These are phyloP conservation scores for Meira miltonrushii DNA, from an alignment of 1,284 basidiomycete species.

Conservation along the genomic window DNA sequence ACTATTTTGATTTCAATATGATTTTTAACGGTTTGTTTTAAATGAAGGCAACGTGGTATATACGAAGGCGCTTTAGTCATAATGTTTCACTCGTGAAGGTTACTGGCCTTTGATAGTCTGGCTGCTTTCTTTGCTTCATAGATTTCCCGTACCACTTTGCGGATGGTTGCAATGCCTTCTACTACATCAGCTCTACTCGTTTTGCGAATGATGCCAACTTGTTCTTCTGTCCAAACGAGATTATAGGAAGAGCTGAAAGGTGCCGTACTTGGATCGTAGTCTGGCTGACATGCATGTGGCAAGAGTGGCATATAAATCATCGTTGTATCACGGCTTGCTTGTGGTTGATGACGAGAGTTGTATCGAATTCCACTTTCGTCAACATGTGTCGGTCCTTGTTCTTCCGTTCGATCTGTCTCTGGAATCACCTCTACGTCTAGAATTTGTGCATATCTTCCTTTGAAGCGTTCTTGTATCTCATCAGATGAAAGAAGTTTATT, in stretches of 20 bases:
- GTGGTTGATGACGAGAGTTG: conserved; percentile 10
- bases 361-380: conserved; percentile 5
- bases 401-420: not conserved
- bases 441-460: conserved; percentile 27
- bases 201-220: conserved; percentile 34
- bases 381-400: conserved; percentile 2
- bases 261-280: conserved; percentile 40
- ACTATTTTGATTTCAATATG: no score
- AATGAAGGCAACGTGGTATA: no score
- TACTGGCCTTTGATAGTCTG: not conserved
- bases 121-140: conserved; percentile 27
- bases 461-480: conserved; percentile 20
- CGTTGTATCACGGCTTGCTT: not conserved
- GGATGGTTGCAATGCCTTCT: conserved; percentile 25
- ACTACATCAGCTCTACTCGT: conserved; percentile 35
- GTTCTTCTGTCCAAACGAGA: conserved; percentile 44
- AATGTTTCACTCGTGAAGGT: no score
- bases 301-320: conserved; percentile 45
- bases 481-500: conserved; percentile 3
- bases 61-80: no score
- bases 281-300: conserved; percentile 32
- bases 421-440: conserved; percentile 16
- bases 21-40: no score
- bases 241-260: conserved; percentile 45
- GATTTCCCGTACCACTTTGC: conserved; percentile 21